Conservation (phyloP, 345 rosid species). For the Capsella bursapastoris region DNA sequence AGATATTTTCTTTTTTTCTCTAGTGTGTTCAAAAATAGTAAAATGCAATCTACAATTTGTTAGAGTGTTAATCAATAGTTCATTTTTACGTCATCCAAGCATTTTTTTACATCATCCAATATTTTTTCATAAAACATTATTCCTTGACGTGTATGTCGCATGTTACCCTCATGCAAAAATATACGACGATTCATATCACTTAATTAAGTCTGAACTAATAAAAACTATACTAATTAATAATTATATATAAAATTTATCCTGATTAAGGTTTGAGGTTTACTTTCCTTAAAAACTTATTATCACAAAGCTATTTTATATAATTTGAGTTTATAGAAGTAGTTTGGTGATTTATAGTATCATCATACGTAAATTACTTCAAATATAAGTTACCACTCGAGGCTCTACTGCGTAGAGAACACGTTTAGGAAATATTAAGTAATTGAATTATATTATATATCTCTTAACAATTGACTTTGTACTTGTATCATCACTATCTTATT, state of each 20-base stretch:
- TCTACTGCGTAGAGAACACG: conserved; percentile 27
- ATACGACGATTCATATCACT: background rate
- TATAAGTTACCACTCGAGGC: conserved; percentile 17
- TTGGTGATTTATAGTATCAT: conserved; percentile 14
- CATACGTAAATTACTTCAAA: conserved; percentile 32
- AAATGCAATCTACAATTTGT: no score
- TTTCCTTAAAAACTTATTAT: no score
- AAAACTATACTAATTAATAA: no score
- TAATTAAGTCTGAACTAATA: no score
- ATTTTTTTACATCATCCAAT: background rate
- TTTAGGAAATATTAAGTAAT: conserved; percentile 6
- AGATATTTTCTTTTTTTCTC: no score
- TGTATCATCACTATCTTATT: background rate
- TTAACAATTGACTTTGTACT: background rate
- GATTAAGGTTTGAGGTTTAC: no score
- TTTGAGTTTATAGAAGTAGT: background rate
- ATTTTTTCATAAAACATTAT: background rate
- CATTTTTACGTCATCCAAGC: background rate
- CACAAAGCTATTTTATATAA: no score
- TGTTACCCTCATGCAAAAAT: background rate
- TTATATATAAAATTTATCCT: no score
- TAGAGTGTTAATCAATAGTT: no score
- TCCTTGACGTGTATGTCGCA: background rate
- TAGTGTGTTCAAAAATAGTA: no score
- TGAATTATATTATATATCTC: background rate